Evolutionary conservation across 306 rosid genomes (phyloP), one percentile per base, ranked within the genome.

Genomic region (Biancaea sappan): DNA sequence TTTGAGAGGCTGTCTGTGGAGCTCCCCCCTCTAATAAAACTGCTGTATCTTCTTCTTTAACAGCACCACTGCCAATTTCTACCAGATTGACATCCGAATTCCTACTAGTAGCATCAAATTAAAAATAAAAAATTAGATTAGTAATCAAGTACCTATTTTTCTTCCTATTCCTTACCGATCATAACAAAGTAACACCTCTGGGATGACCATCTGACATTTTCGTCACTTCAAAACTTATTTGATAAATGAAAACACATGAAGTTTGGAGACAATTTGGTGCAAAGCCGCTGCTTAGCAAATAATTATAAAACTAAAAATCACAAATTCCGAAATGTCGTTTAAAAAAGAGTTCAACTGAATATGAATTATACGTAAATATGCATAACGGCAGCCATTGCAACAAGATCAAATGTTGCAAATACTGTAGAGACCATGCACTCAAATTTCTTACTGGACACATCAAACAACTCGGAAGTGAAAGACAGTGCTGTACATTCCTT

Each of bases 21-120:
- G 81, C 83, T 77, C 91, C 98, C 26, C 85, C 93, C 79, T 90
- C 98, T 69, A 94, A 73, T 25, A 94, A 73, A 81, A 83, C 87
- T 37, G 84, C 86, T 59, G 35, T 87, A 64, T 91, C 97, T 72
- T 94, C 96, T 25, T 94, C 96, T 76, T 88, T 88, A 67, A 76
- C 88, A 43, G 48, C 82, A 66, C 38, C 85, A 26, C 69, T 82
- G 26, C 76, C 59, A 84, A 89, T 13, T 77, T 87, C 97, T 78
- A 71, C 96, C 69, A 91, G 87, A 73, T 65, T 84, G 62, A 83
- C 79, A 41, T 91, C 95, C n/a, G 97, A 91, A 38, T 54, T 83
- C 82, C 97, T 87, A 80, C 93, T 91, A 82, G 62, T 41, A 71
- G 2, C 71, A 66, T 37, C 41, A 83, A 62, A 35, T 62, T 0